Conservation (phyloP, 176 grass and related monocot genomes). For the Juncus effusus region DNA sequence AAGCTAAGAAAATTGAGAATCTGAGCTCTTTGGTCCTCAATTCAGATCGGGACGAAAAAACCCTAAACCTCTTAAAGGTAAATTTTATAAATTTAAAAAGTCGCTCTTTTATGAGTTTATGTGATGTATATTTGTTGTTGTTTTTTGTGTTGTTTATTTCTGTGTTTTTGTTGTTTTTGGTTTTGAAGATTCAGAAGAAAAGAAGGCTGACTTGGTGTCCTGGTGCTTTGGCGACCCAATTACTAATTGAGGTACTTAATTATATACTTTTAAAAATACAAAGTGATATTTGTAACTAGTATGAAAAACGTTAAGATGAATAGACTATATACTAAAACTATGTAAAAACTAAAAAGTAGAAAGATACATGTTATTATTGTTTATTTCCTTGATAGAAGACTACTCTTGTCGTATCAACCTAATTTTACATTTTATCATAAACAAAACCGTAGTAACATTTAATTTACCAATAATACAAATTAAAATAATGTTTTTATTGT, state of each 20-base stretch:
- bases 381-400: no score
- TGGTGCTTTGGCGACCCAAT: constrained; percentile 42
- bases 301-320: no score
- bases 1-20: constrained; percentile 92
- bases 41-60: constrained; percentile 80
- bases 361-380: no score
- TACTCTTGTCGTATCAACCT: no score
- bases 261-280: background rate
- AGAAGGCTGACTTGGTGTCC: constrained; percentile 87
- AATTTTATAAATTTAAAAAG: constrained; percentile 12
- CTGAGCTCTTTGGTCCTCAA: constrained; percentile 83
- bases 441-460: constrained; percentile 16
- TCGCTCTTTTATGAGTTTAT: background rate
- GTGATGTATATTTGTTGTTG: background rate
- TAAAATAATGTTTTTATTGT: constrained; percentile 3
- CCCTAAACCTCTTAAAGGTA: constrained; percentile 51
- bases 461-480: no score
- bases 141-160: constrained; percentile 12
- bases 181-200: constrained; percentile 60
- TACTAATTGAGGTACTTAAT: constrained; percentile 51
- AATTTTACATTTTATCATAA: no score
- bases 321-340: no score
- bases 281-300: no score
- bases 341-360: no score
- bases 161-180: constrained; percentile 13